Conservation (phyloP, 2,329 filamentous ascomycete species). For the Orbilia blumenaviensis region DNA sequence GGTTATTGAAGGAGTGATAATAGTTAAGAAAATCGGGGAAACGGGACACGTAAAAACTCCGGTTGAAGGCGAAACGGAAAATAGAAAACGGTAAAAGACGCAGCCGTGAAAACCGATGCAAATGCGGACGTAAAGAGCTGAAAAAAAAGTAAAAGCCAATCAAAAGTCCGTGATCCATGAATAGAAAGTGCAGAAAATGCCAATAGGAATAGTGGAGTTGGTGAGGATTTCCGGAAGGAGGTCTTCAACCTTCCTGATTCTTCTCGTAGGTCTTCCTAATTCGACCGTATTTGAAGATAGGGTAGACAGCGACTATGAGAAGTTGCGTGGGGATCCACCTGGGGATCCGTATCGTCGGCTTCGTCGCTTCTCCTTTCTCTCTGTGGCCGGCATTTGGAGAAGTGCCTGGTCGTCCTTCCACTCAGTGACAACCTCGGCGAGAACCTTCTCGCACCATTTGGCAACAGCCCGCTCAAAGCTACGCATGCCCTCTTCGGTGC, state of each 20-base stretch:
- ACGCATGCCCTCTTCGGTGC: slow-evolving; percentile 75
- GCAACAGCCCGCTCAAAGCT: slow-evolving; percentile 84
- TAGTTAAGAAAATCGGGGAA: slow-evolving; percentile 16
- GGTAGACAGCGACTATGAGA: slow-evolving; percentile 14
- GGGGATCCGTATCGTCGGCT: slow-evolving; percentile 49
- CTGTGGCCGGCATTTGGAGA: slow-evolving; percentile 59
- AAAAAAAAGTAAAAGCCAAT: slow-evolving; percentile 22
- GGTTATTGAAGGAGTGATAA: slow-evolving; percentile 34
- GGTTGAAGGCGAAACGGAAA: slow-evolving; percentile 9
- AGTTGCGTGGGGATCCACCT: slow-evolving; percentile 37
- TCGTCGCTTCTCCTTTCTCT: slow-evolving; percentile 58
- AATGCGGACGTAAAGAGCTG: slow-evolving; percentile 23
- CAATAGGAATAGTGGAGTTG: background rate
- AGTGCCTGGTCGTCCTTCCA: slow-evolving; percentile 66
- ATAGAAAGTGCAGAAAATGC: slow-evolving; percentile 21
- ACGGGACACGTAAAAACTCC: slow-evolving; percentile 32
- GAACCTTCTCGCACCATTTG: slow-evolving; percentile 81
- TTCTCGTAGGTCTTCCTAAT: slow-evolving; percentile 4
- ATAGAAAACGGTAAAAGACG: slow-evolving; percentile 31
- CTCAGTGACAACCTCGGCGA: slow-evolving; percentile 83
- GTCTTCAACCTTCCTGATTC: slow-evolving; percentile 26
- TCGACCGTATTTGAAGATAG: background rate
- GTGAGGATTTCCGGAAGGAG: slow-evolving; percentile 8
- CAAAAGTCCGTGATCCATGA: slow-evolving; percentile 33
- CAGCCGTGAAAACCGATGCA: slow-evolving; percentile 40